phyloP scores from a whole-genome alignment of 2,329 filamentous ascomycete genomes.

The Intubia oerlemansii region DNA sequence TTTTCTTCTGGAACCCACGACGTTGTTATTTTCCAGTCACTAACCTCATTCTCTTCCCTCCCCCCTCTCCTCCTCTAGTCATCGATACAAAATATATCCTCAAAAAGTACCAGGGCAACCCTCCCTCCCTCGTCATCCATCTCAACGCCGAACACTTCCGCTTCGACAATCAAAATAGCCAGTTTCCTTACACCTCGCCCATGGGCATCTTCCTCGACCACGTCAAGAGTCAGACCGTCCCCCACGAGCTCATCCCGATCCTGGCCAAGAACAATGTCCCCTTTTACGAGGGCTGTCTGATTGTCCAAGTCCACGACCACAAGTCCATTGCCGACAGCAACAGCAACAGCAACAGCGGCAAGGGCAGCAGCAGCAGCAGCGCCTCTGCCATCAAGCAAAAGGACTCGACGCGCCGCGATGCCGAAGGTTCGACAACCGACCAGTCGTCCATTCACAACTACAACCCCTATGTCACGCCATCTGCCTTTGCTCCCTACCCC shows the following conservation, averaged over 20 bases:
- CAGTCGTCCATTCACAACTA: conserved; percentile 84
- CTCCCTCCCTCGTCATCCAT: conserved; percentile 72
- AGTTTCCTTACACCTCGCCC: conserved; percentile 77
- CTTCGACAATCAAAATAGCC: conserved; percentile 86
- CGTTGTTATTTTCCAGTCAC: conserved; percentile 8
- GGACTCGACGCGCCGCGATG: conserved; percentile 30
- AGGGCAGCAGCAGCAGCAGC: too few relatives aligned
- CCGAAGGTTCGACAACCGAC: too few relatives aligned
- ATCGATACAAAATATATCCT: conserved; percentile 59
- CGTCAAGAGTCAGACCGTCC: conserved; percentile 53
- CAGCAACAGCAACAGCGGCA: too few relatives aligned
- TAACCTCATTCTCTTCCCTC: not conserved
- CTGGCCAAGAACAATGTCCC: conserved; percentile 48
- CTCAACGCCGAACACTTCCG: conserved; percentile 70
- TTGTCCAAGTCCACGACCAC: conserved; percentile 85
- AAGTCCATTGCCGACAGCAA: conserved; percentile 37
- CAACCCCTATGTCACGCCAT: conserved; percentile 76
- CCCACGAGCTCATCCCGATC: conserved; percentile 72
- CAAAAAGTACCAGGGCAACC: conserved; percentile 43
- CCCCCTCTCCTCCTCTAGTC: conserved; percentile 25
- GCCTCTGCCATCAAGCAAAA: too few relatives aligned
- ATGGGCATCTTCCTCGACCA: conserved; percentile 71
- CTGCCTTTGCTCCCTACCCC: conserved; percentile 61
- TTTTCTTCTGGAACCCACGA: too few relatives aligned
- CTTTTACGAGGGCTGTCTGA: conserved; percentile 90